A percentile compares a stretch with the other conserved stretches of the same genome.
Evolutionary conservation across 1,139 yeast species (phyloP).

Genomic region (Kurtzmaniella quercitrusa): DNA sequence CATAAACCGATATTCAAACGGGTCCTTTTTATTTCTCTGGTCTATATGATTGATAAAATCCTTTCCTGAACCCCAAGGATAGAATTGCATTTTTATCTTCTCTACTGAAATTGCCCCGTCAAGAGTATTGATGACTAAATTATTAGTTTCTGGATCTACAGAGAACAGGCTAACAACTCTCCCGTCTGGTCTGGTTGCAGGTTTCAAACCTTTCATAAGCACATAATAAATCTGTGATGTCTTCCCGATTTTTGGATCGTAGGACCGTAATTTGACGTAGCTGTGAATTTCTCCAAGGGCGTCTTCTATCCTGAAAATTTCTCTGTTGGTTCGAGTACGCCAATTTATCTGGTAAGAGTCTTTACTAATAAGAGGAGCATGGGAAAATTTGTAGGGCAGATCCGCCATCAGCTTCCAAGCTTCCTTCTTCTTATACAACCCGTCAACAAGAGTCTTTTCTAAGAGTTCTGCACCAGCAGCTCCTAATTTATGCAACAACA

Average conservation of each 20-base stretch:
- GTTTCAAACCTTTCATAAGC: constrained; percentile 33
- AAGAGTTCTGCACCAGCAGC: constrained; percentile 56
- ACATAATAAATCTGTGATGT: constrained; percentile 34
- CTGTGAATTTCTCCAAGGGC: constrained; percentile 61
- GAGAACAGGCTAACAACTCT: constrained; percentile 19
- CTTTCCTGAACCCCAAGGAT: constrained; percentile 38
- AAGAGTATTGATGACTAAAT: constrained; percentile 36
- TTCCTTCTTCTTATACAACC: constrained; percentile 19
- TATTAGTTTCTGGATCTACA: constrained; percentile 15
- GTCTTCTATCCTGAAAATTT: constrained; percentile 41
- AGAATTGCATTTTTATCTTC: constrained; percentile 52
- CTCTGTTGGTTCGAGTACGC: constrained; percentile 29
- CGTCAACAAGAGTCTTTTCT: constrained; percentile 35
- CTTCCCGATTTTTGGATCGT: background rate
- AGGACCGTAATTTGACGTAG: constrained; percentile 17
- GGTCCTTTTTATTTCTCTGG: constrained; percentile 39
- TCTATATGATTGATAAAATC: constrained; percentile 37
- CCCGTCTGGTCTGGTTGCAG: background rate
- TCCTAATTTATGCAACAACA: constrained; percentile 50
- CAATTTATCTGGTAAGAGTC: constrained; percentile 43
- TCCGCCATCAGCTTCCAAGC: constrained; percentile 14
- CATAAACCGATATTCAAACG: background rate
- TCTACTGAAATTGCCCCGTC: constrained; percentile 38
- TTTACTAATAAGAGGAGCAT: constrained; percentile 54
- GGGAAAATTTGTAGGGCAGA: constrained; percentile 35